Percentiles rank a stretch among this genome's conserved stretches.
These are phyloP conservation scores for Fusarium agapanthi DNA, from an alignment of 2,329 filamentous ascomycete genomes.

Conservation along the genomic window DNA sequence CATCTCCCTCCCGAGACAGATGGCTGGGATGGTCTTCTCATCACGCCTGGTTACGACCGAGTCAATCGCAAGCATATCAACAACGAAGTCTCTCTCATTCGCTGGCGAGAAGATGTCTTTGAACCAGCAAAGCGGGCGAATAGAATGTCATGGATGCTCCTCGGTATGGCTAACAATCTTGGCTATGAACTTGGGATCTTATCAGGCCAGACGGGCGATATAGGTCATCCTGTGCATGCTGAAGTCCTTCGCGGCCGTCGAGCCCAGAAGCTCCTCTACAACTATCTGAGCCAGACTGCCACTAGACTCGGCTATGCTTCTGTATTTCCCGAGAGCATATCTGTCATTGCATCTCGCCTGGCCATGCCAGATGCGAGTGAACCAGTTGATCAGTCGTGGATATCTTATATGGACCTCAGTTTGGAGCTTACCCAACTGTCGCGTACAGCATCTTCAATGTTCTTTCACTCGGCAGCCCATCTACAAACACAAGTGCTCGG, in stretches of 20 bases:
- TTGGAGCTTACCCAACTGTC: constrained; percentile 29
- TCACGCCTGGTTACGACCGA: constrained; percentile 33
- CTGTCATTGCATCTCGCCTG: not conserved
- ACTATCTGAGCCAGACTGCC: constrained; percentile 30
- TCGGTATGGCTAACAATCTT: constrained; percentile 33
- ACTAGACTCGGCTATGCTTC: constrained; percentile 12
- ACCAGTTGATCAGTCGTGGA: not conserved
- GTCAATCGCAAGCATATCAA: constrained; percentile 26
- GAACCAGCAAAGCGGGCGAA: constrained; percentile 38
- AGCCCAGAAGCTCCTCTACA: constrained; percentile 31
- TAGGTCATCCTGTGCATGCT: not conserved
- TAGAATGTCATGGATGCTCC: constrained; percentile 42
- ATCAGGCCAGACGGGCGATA: not conserved
- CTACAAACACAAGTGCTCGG: constrained; percentile 25
- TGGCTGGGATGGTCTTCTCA: constrained; percentile 32
- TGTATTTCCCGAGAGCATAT: constrained; percentile 15
- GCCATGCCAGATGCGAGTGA: not conserved
- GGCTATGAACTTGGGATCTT: constrained; percentile 35
- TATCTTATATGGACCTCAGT: constrained; percentile 28
- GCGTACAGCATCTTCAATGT: constrained; percentile 30
- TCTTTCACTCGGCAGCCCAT: constrained; percentile 32
- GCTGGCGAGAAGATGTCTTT: constrained; percentile 40
- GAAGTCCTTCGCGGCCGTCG: constrained; percentile 1
- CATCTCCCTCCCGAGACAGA: constrained; percentile 38
- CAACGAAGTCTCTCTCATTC: constrained; percentile 32